Conservation (phyloP, 495 filamentous ascomycete species). For the Annulohypoxylon stygium region DNA sequence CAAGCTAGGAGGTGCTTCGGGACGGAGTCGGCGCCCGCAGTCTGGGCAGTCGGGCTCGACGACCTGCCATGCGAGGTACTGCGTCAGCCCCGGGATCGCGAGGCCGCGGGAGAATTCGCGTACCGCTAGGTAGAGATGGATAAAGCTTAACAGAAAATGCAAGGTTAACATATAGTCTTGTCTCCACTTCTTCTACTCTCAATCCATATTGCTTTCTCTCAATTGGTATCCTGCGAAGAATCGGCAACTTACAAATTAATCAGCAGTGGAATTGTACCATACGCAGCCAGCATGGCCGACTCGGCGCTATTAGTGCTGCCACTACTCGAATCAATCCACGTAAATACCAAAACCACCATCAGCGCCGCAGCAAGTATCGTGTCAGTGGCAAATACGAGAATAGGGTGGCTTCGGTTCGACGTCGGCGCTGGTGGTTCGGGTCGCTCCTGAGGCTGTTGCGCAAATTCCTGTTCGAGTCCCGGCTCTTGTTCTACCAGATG, state of each 20-base stretch:
- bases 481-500: constrained; percentile 28
- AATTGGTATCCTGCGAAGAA: background rate
- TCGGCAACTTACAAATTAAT: constrained; percentile 55
- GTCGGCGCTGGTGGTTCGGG: constrained; percentile 19
- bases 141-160: constrained; percentile 40
- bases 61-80: constrained; percentile 54
- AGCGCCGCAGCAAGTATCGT: constrained; percentile 51
- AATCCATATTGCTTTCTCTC: background rate
- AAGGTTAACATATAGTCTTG: constrained; percentile 16
- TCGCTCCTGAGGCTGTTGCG: constrained; percentile 6
- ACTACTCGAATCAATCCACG: constrained; percentile 51
- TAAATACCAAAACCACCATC: constrained; percentile 57
- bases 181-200: background rate
- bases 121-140: constrained; percentile 57
- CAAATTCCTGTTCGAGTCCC: constrained; percentile 13
- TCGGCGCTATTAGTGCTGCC: constrained; percentile 35
- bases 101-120: constrained; percentile 56
- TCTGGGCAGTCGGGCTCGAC: constrained; percentile 57
- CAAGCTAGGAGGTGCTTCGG: constrained; percentile 47
- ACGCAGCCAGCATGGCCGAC: constrained; percentile 57
- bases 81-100: constrained; percentile 53
- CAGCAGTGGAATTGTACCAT: constrained; percentile 57
- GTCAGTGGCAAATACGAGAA: constrained; percentile 57
- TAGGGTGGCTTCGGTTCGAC: constrained; percentile 47
- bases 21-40: constrained; percentile 55